These are phyloP conservation scores for Exserohilum turcica DNA, from an alignment of 2,329 filamentous ascomycete genomes.

Conservation along the genomic window DNA sequence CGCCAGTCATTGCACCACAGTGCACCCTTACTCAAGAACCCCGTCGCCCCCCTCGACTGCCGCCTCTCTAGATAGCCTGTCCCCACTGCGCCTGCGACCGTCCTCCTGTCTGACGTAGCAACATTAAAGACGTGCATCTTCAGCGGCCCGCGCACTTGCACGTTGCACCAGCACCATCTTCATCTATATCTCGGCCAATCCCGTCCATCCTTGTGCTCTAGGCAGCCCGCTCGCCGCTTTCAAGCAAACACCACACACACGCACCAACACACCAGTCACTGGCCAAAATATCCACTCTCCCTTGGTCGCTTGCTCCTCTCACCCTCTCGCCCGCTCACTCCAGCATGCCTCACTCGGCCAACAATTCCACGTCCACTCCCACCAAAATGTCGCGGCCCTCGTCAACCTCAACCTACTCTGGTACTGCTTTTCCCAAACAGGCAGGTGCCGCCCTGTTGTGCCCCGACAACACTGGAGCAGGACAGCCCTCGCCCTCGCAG, in stretches of 20 bases:
- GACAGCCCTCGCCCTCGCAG: slow-evolving; percentile 40
- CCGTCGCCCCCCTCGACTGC: not conserved
- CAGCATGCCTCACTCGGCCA: slow-evolving; percentile 45
- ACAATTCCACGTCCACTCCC: slow-evolving; percentile 39
- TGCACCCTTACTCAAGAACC: not conserved
- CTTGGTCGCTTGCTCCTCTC: not conserved
- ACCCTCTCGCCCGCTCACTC: slow-evolving; percentile 4
- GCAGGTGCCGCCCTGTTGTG: slow-evolving; percentile 39
- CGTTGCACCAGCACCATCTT: slow-evolving; percentile 27
- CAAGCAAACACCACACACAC: slow-evolving; percentile 26
- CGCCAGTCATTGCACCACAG: too few species aligned
- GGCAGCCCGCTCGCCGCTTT: slow-evolving; percentile 33
- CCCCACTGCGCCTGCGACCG: slow-evolving; percentile 8
- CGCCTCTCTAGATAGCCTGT: slow-evolving; percentile 12
- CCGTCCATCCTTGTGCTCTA: slow-evolving; percentile 24
- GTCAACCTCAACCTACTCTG: slow-evolving; percentile 42
- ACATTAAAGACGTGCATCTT: slow-evolving; percentile 12
- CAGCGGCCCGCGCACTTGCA: slow-evolving; percentile 18
- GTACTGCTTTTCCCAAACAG: slow-evolving; percentile 42
- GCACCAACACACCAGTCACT: slow-evolving; percentile 5
- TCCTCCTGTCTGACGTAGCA: slow-evolving; percentile 15
- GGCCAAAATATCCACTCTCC: slow-evolving; percentile 16
- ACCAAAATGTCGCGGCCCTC: slow-evolving; percentile 45
- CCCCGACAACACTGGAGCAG: slow-evolving; percentile 34
- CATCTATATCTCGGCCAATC: slow-evolving; percentile 36